phyloP scores from a whole-genome alignment of 2,329 filamentous ascomycete genomes.

The Aspergillus piperis region DNA sequence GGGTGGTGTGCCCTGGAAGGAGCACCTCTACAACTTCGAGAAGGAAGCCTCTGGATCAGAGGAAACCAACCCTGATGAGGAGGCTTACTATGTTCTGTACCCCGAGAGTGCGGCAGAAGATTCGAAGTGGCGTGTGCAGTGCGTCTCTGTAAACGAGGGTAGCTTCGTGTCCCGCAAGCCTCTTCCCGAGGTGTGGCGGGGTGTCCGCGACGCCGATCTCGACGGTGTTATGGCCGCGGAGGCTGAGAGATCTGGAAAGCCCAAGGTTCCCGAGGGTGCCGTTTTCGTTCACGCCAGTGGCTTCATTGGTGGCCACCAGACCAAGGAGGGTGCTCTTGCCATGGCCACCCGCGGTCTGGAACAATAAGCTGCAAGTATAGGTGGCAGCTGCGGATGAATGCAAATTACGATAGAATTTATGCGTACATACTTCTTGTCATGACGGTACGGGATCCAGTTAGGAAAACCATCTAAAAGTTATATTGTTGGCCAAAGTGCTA shows the following conservation, averaged over 20 bases:
- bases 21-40: constrained; percentile 90
- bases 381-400: background rate
- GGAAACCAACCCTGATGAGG: constrained; percentile 47
- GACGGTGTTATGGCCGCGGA: constrained; percentile 57
- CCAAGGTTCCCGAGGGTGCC: constrained; percentile 55
- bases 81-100: constrained; percentile 86
- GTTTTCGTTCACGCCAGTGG: constrained; percentile 94
- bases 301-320: constrained; percentile 95
- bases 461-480: background rate
- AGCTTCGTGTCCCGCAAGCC: constrained; percentile 92
- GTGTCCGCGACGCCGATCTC: constrained; percentile 81
- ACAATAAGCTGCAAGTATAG: constrained; percentile 10
- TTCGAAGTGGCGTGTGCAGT: constrained; percentile 90
- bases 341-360: constrained; percentile 65
- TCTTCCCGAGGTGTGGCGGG: constrained; percentile 87
- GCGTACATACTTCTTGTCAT: background rate
- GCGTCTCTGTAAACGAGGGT: constrained; percentile 79
- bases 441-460: background rate
- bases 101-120: constrained; percentile 74
- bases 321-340: constrained; percentile 78
- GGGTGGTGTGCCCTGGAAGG: constrained; percentile 84
- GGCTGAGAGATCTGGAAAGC: constrained; percentile 40
- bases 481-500: background rate
- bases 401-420: background rate
- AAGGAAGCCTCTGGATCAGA: constrained; percentile 49